Percentiles rank a stretch among this genome's conserved stretches.
These are phyloP conservation scores for Lasiosphaeris hirsuta DNA, from an alignment of 495 filamentous ascomycete genomes.

Conservation along the genomic window DNA sequence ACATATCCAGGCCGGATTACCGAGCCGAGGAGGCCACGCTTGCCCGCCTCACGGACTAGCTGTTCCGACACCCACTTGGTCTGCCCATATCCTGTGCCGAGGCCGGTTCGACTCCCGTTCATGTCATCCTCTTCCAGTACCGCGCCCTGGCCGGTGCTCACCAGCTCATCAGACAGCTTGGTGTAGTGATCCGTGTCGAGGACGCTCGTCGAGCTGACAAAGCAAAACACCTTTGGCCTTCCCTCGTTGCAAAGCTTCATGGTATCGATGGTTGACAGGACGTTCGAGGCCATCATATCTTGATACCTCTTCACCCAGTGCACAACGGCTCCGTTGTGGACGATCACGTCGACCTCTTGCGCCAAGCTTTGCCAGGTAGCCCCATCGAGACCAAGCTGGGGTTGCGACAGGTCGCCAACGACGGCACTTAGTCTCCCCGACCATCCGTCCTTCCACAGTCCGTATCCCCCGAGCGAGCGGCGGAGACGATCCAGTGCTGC, in stretches of 20 bases:
- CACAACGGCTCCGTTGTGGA: slow-evolving; percentile 88
- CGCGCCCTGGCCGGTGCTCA: slow-evolving; percentile 42
- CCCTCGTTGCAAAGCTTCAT: slow-evolving; percentile 72
- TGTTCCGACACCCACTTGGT: slow-evolving; percentile 73
- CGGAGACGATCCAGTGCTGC: slow-evolving; percentile 51
- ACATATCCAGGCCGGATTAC: slow-evolving; percentile 88
- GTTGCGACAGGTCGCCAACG: slow-evolving; percentile 67
- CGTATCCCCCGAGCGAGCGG: slow-evolving; percentile 64
- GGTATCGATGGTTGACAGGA: slow-evolving; percentile 73
- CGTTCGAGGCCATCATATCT: slow-evolving; percentile 72
- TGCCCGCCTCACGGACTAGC: slow-evolving; percentile 75
- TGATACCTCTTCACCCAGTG: slow-evolving; percentile 85
- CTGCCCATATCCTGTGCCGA: slow-evolving; percentile 83
- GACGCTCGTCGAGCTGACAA: slow-evolving; percentile 82
- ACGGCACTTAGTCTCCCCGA: slow-evolving; percentile 57
- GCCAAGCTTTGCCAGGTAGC: slow-evolving; percentile 60
- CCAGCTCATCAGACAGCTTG: slow-evolving; percentile 59
- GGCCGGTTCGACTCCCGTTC: slow-evolving; percentile 44
- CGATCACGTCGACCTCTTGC: slow-evolving; percentile 68
- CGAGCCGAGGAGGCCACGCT: slow-evolving; percentile 67
- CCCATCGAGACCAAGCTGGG: slow-evolving; percentile 66
- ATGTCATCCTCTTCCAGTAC: slow-evolving; percentile 47
- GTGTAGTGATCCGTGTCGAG: slow-evolving; percentile 82
- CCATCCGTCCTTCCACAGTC: slow-evolving; percentile 78
- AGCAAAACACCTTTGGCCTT: slow-evolving; percentile 76